A percentile compares a stretch with the other conserved stretches of the same genome.
Conservation (phyloP, 305 asterid genomes). For the Fraxinus xanthoxyloides region DNA sequence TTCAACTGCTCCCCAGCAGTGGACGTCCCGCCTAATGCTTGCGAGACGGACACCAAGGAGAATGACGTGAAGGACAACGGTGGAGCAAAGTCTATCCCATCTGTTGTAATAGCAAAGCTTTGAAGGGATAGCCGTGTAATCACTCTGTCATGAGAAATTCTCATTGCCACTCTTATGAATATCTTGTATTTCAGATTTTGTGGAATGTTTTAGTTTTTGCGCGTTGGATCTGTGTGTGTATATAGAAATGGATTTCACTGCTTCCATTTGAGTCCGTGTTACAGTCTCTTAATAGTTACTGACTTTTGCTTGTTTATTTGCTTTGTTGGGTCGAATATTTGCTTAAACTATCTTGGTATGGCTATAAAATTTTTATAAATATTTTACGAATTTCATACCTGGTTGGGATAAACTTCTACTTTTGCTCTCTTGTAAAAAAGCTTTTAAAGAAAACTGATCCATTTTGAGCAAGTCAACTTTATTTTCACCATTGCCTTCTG, state of each 20-base stretch:
- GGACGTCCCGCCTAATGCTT: conserved; percentile 75
- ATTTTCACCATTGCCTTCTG: not conserved
- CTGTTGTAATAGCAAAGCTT: conserved; percentile 65
- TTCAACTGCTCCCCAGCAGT: conserved; percentile 95
- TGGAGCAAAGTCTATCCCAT: conserved; percentile 44
- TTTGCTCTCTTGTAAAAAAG: too few species aligned
- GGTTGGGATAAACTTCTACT: too few species aligned
- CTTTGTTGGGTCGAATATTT: too few species aligned
- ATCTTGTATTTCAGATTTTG: not conserved
- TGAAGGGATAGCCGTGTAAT: conserved; percentile 27
- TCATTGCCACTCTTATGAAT: not conserved
- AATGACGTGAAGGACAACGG: conserved; percentile 59
- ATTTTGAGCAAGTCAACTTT: too few species aligned
- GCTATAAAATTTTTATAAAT: too few species aligned
- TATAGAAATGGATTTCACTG: not conserved
- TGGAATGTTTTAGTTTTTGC: not conserved
- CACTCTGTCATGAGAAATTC: not conserved
- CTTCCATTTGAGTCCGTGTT: not conserved
- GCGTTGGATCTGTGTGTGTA: not conserved
- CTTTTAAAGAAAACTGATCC: too few species aligned
- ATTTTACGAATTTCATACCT: too few species aligned
- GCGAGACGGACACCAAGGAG: conserved; percentile 68
- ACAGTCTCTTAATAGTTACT: not conserved
- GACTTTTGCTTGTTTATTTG: too few species aligned
- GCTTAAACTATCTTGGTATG: too few species aligned